Conservation (phyloP, 1,284 basidiomycete species). For the Trichosporon sp. region DNA sequence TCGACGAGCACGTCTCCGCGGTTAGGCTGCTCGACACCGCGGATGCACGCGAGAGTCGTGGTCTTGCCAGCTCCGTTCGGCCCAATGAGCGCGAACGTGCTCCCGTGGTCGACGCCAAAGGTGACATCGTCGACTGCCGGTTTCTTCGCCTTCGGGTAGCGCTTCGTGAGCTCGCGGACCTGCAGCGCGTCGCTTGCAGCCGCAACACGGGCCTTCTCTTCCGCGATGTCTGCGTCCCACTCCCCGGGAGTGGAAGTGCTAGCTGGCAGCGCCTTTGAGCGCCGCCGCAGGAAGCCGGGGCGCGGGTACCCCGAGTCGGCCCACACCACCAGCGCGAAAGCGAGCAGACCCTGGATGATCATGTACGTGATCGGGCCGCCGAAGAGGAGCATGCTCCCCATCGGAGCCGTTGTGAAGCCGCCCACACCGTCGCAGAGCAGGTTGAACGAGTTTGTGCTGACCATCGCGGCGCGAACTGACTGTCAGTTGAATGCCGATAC, state of each 20-base stretch:
- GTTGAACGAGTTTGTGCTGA: slow-evolving; percentile 71
- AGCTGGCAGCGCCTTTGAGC: not conserved
- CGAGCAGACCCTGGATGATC: slow-evolving; percentile 57
- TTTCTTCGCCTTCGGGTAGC: slow-evolving; percentile 51
- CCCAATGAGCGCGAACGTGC: slow-evolving; percentile 68
- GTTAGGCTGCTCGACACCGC: slow-evolving; percentile 52
- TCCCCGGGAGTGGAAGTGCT: not conserved
- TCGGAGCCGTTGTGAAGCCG: slow-evolving; percentile 53
- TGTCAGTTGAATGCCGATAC: not conserved
- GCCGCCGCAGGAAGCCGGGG: slow-evolving; percentile 27
- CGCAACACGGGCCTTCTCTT: slow-evolving; percentile 55
- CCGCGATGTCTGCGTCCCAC: slow-evolving; percentile 52
- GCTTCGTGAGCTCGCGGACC: slow-evolving; percentile 63
- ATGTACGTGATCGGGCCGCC: slow-evolving; percentile 73
- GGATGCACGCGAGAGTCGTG: slow-evolving; percentile 54
- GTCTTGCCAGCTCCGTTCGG: slow-evolving; percentile 75
- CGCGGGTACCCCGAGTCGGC: slow-evolving; percentile 58
- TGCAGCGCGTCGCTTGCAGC: slow-evolving; percentile 57
- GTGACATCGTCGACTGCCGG: slow-evolving; percentile 62
- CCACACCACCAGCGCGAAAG: slow-evolving; percentile 60
- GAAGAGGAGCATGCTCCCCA: slow-evolving; percentile 59
- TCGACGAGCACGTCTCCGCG: slow-evolving; percentile 64
- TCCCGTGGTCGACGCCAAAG: slow-evolving; percentile 62
- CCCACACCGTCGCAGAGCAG: slow-evolving; percentile 64
- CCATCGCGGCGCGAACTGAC: slow-evolving; percentile 58